Base-by-base conservation (phyloP, 495 filamentous ascomycete genomes). In the Viridothelium virens region DNA sequence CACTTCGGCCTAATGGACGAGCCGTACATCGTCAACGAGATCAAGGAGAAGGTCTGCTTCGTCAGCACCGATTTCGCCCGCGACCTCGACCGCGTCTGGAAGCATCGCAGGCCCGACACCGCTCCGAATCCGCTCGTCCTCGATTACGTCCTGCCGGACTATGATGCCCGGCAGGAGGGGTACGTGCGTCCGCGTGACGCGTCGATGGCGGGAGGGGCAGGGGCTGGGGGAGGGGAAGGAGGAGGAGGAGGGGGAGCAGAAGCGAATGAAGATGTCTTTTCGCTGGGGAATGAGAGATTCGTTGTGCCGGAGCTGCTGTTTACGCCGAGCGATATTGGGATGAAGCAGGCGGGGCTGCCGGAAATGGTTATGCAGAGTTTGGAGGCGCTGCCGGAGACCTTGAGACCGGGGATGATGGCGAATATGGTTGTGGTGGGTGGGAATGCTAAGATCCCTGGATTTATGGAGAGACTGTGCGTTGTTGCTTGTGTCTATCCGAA, bases 1-100 rank as follows among this genome's bases (percentile, higher is more conserved):
- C 90, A 96, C 69, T 96, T 91, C 75, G 92, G 96, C 74, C 91
- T 97, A 88, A 85, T 92, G 68, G 91, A 96, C 71, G 94, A 99
- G 70, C 86, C 87, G 16, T 86, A 94, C 72, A 84, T 97, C 25
- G 92, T 96, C 74, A 96, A 95, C 70, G 89, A 96, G 74, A 90
- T 97, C 75, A 99, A 97, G 72, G 95, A 99, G 77, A 82, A 87
- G 0, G 86, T 87, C 38, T 96, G 91, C 72, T 97, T 88, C 70
- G 85, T 96, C 39, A 91, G 72, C 1, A 69, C 87, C 36, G 83
- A 94, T 71, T 97, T 97, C 76, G 79, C 79, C 25, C 74, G 74
- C 2, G 92, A 99, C 69, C 84, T 97, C 64, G 92, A 97, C 67
- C 80, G 80, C 63, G 85, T 85, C 0, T 93, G 90, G 91, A 95